These are phyloP conservation scores for Venturia pyrina DNA, from an alignment of 2,329 filamentous ascomycete genomes.

Conservation along the genomic window DNA sequence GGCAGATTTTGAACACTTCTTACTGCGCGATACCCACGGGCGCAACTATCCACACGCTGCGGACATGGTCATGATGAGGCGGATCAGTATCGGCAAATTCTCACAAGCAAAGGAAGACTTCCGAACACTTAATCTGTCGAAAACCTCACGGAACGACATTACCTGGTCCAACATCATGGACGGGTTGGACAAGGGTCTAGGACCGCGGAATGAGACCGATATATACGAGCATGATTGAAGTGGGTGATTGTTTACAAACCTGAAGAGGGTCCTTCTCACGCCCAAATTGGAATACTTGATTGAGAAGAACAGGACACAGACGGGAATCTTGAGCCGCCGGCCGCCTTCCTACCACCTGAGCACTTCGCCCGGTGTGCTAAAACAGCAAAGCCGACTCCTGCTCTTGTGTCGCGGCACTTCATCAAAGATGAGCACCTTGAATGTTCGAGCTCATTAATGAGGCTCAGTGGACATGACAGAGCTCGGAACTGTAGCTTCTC, in stretches of 20 bases:
- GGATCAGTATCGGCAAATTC: constrained; percentile 56
- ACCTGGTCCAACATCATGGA: constrained; percentile 39
- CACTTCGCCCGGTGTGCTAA: background rate
- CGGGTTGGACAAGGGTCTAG: constrained; percentile 26
- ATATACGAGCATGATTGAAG: constrained; percentile 8
- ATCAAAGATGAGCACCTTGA: background rate
- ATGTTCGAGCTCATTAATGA: background rate
- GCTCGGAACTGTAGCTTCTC: too few relatives aligned
- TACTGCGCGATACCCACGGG: constrained; percentile 52
- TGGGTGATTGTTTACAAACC: background rate
- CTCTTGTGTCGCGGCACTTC: background rate
- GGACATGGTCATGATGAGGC: constrained; percentile 66
- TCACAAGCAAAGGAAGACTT: constrained; percentile 31
- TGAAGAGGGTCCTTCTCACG: background rate
- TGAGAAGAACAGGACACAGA: background rate
- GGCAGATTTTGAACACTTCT: constrained; percentile 59
- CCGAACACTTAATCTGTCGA: constrained; percentile 21
- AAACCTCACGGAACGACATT: constrained; percentile 38
- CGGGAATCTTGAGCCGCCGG: background rate
- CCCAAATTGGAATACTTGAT: background rate
- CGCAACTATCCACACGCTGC: constrained; percentile 54
- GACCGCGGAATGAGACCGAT: constrained; percentile 19
- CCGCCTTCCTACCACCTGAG: background rate
- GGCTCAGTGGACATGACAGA: background rate
- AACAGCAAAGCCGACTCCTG: background rate